Conservation (phyloP, 2,329 filamentous ascomycete genomes). For the Nemania abortiva region DNA sequence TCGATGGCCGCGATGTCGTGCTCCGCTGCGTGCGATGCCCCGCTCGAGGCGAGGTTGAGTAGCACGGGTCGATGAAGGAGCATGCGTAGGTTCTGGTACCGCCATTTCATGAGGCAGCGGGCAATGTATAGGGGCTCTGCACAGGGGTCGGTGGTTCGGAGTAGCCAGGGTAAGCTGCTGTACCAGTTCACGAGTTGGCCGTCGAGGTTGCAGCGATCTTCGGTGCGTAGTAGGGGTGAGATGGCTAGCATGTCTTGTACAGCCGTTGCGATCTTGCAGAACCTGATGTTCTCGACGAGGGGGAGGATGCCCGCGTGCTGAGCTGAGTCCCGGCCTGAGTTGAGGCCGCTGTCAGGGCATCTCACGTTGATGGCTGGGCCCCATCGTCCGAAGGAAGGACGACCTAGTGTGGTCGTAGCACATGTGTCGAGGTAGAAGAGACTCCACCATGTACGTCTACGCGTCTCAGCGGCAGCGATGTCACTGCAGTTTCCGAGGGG, state of each 20-base stretch:
- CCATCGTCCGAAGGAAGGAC: slow-evolving; percentile 76
- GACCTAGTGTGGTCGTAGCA: slow-evolving; percentile 77
- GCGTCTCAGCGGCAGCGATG: slow-evolving; percentile 68
- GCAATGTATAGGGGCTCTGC: slow-evolving; percentile 77
- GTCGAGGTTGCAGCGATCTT: slow-evolving; percentile 76
- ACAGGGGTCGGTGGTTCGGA: slow-evolving; percentile 74
- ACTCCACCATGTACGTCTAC: slow-evolving; percentile 79
- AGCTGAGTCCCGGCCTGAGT: slow-evolving; percentile 61
- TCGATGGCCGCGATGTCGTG: slow-evolving; percentile 77
- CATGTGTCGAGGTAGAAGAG: slow-evolving; percentile 80
- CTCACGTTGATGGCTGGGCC: slow-evolving; percentile 76
- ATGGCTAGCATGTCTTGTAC: slow-evolving; percentile 82
- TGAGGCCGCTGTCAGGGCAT: slow-evolving; percentile 67
- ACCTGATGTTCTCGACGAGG: slow-evolving; percentile 80
- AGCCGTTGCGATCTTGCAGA: slow-evolving; percentile 81
- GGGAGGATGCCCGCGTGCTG: slow-evolving; percentile 76
- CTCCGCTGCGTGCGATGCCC: slow-evolving; percentile 62
- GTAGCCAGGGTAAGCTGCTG: slow-evolving; percentile 74
- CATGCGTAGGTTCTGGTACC: slow-evolving; percentile 82
- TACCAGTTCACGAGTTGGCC: slow-evolving; percentile 78
- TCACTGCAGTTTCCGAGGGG: slow-evolving; percentile 55
- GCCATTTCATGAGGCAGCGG: slow-evolving; percentile 83
- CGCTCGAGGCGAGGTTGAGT: slow-evolving; percentile 71
- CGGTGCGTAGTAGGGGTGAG: slow-evolving; percentile 73
- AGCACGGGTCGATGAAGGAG: slow-evolving; percentile 80